Evolutionary conservation across 129 eudicot genomes (phyloP), one percentile per base, ranked within the genome.

Genomic region (Saussurea involucrata): DNA sequence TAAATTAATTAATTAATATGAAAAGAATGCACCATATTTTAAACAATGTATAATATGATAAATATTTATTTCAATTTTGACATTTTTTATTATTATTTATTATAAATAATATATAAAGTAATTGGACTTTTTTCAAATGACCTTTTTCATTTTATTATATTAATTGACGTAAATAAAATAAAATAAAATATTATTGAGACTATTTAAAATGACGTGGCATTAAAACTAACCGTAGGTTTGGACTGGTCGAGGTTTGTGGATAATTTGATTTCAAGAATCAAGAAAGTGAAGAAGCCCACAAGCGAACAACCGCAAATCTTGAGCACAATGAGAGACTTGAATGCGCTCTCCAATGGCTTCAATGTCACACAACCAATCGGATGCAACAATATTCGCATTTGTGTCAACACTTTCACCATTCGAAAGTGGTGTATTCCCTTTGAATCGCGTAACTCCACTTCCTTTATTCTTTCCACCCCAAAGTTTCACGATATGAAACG

Each of bases 221-320:
- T 63, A 25, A 22, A 37, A 18, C 6, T 22, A 67, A 20, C 74
- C 81, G 7, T 67, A 77, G 31, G 46, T 63, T 42, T 46, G 5
- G 7, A 53, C 60, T 53, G 33, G 37, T 34, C 60, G 42, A 4
- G 4, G 24, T 70, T 71, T 78, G 65, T 20, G 76, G 82, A 78
- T 78, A 78, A 78, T 37, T 42, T 25, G 12, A 20, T 78, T 42
- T 53, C 82, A 71, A n/a, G 40, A 77, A n/a, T 3, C 20, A 24
- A 15, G 3, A 61, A 77, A n/a, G n/a, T n/a, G n/a, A 77, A 66
- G 31, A 66, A 29, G 7, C 33, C 53, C 4, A 20, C 6, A 6
- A 32, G 29, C 25, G 4, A 5, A 15, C 5, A 53, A 5, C 12
- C 76, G 63, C 77, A 71, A 70, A 71, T 40, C 65, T 78, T 11